Evolutionary conservation across 345 rosid species (phyloP).

Genomic region (Pugionium cornutum): DNA sequence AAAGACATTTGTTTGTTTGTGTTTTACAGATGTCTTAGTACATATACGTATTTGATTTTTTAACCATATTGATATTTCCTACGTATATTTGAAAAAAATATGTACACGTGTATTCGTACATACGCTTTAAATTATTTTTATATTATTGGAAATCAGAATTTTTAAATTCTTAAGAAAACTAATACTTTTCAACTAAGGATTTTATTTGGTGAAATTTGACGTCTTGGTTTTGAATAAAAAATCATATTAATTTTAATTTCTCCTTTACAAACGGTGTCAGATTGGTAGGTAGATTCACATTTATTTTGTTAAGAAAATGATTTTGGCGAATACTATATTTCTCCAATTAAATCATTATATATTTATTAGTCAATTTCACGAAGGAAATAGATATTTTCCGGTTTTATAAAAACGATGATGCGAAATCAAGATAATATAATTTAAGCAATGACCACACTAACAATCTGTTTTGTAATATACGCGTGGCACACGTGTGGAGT

Average conservation of each 20-base stretch:
- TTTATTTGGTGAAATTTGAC: neutral
- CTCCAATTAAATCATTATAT: too few species aligned
- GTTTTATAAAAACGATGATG: neutral
- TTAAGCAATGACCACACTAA: slow-evolving; percentile 16
- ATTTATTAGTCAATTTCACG: neutral
- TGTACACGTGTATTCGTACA: slow-evolving; percentile 12
- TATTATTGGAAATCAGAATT: too few species aligned
- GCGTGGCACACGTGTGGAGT: slow-evolving; percentile 30
- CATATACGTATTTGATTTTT: slow-evolving; percentile 32
- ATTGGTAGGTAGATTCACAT: too few species aligned
- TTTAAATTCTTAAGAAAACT: neutral
- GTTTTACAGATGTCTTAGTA: slow-evolving; percentile 33
- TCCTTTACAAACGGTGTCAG: too few species aligned
- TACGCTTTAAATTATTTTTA: slow-evolving; percentile 18
- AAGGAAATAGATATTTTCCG: neutral
- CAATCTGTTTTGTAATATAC: slow-evolving; percentile 15
- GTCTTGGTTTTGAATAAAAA: too few species aligned
- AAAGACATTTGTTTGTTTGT: slow-evolving; percentile 25
- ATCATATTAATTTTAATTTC: too few species aligned
- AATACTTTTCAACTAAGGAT: slow-evolving; percentile 1
- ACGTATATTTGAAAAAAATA: slow-evolving; percentile 14
- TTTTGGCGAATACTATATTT: neutral
- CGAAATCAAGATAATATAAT: neutral
- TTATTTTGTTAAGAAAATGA: too few species aligned
- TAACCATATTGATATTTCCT: slow-evolving; percentile 28